phyloP scores from a whole-genome alignment of 163 green algal species.

The Scenedesmus sp. region DNA sequence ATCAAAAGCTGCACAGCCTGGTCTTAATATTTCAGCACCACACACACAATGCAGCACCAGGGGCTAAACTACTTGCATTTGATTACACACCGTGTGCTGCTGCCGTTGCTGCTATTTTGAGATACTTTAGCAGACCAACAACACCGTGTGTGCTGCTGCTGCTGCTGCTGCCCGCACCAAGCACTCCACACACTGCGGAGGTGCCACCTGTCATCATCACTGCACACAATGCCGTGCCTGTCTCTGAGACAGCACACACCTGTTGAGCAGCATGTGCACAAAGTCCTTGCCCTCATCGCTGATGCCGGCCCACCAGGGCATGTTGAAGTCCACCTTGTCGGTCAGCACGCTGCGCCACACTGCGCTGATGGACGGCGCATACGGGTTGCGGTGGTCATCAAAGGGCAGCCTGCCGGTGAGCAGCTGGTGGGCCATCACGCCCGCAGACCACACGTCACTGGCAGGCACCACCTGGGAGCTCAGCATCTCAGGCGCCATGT shows the following conservation, averaged over 20 bases:
- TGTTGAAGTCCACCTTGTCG: conserved; percentile 63
- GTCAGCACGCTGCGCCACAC: conserved; percentile 56
- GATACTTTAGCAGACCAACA: too few species aligned
- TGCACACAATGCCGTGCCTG: not conserved
- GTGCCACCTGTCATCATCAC: not conserved
- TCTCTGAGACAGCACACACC: conserved; percentile 64
- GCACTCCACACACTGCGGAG: not conserved
- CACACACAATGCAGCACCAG: not conserved
- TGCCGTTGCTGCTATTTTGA: too few species aligned
- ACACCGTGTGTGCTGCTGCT: too few species aligned
- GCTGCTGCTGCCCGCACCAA: not conserved
- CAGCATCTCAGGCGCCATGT: conserved; percentile 88
- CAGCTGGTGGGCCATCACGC: conserved; percentile 94
- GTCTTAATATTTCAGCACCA: not conserved
- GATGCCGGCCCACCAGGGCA: conserved; percentile 82
- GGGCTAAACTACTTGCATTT: too few species aligned
- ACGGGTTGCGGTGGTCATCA: conserved; percentile 84
- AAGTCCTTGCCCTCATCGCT: conserved; percentile 90
- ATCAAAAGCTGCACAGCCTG: not conserved
- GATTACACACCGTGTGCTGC: too few species aligned
- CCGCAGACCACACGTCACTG: conserved; percentile 88
- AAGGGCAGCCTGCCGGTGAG: conserved; percentile 90
- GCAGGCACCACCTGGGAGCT: conserved; percentile 80
- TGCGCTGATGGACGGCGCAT: conserved; percentile 53
- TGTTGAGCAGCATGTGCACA: conserved; percentile 82